phyloP scores from a whole-genome alignment of 1,284 basidiomycete genomes.

The Stygiomarasmius scandens region DNA sequence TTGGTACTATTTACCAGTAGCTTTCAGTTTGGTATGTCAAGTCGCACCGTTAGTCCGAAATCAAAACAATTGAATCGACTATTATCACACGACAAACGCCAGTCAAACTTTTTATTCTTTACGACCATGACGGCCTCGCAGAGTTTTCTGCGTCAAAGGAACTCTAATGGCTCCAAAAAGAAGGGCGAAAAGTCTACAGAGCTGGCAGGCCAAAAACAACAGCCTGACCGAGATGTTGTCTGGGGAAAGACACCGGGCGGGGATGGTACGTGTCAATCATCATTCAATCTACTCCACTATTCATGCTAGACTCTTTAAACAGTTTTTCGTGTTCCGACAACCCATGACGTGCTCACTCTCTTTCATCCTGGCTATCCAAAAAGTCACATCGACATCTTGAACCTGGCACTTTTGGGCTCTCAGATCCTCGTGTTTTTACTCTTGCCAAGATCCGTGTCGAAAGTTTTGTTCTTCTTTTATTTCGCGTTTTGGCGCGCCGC shows the following conservation, averaged over 20 bases:
- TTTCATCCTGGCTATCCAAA: constrained; percentile 90
- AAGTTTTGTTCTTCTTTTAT: constrained; percentile 78
- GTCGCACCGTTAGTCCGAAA: too few relatives aligned
- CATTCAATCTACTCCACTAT: neutral
- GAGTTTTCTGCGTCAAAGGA: constrained; percentile 8
- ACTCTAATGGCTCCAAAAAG: neutral
- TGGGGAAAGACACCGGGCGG: constrained; percentile 89
- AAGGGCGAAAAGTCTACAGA: neutral
- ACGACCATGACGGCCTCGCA: constrained; percentile 3
- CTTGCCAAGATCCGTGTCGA: constrained; percentile 58
- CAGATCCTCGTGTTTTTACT: constrained; percentile 81
- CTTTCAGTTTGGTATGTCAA: too few relatives aligned
- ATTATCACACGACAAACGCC: neutral
- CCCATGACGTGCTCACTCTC: constrained; percentile 92
- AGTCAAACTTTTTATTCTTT: neutral
- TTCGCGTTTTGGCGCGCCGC: constrained; percentile 93
- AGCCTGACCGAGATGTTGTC: constrained; percentile 54
- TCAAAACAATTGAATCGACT: too few relatives aligned
- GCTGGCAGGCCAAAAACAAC: neutral
- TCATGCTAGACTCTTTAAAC: neutral
- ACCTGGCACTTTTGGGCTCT: constrained; percentile 74
- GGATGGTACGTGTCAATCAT: constrained; percentile 56
- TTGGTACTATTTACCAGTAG: too few relatives aligned
- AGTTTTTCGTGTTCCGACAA: constrained; percentile 96
- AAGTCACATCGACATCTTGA: constrained; percentile 89